phyloP scores from a whole-genome alignment of 169 alveolate species.

The Plasmodium vinckei region DNA sequence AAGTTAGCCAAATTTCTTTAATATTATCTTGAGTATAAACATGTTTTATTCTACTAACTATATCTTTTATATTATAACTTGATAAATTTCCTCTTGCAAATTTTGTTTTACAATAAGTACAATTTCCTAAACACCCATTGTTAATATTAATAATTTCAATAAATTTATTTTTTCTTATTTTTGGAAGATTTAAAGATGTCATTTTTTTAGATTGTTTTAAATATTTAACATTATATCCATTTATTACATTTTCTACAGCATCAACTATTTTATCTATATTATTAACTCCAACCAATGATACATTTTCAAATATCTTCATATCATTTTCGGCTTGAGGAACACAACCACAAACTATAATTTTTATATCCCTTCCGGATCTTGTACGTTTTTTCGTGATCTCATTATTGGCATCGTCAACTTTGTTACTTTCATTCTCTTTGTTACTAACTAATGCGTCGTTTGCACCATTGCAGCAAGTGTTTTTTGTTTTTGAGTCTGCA shows the following conservation, averaged over 20 bases:
- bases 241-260: constrained; percentile 96
- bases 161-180: constrained; percentile 95
- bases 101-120: constrained; percentile 99
- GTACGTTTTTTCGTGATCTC: constrained; percentile 3
- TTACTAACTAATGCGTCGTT: not conserved
- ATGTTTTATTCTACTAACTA: constrained; percentile 90
- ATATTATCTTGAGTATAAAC: constrained; percentile 93
- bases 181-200: constrained; percentile 97
- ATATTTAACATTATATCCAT: constrained; percentile 93
- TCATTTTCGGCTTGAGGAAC: constrained; percentile 96
- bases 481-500: not conserved
- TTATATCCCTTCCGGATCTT: constrained; percentile 79
- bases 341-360: constrained; percentile 95
- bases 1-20: constrained; percentile 97
- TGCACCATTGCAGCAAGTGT: not conserved
- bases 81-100: constrained; percentile 97
- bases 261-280: constrained; percentile 94
- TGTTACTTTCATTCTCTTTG: not conserved
- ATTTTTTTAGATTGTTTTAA: constrained; percentile 88
- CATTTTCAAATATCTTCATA: constrained; percentile 78
- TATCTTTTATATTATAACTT: constrained; percentile 93
- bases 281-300: constrained; percentile 89
- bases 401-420: not conserved
- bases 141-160: constrained; percentile 92
- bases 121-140: constrained; percentile 98